Base-by-base conservation (phyloP, 2,329 filamentous ascomycete species). In the Immersiporthe knoxdaviesiana region DNA sequence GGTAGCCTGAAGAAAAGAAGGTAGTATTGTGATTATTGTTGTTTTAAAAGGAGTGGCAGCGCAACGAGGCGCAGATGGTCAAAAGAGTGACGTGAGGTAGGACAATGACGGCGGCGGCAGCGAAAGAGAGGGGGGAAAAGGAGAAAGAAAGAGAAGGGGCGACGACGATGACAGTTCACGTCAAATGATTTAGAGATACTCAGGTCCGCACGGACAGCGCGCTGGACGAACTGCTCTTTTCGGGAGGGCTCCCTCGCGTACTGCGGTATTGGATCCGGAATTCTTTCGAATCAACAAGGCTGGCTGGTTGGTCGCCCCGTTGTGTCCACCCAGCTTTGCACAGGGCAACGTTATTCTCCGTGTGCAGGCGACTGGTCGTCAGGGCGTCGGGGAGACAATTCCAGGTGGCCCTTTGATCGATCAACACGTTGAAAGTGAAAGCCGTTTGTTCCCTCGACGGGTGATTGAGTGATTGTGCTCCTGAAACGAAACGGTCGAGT, bases 31-130 rank as follows among this genome's bases (percentile, higher is more conserved):
- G 35, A 66, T 30, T 59, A 16, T 59, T 59, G 4, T 47, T 32
- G 14, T 47, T 47, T 66, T 27, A 66, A 47, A 66, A 66, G 30
- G 64, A 66, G 64, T 66, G 64, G 58, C 64, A 60, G 64, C 64
- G 64, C 64, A 66, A 35, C 63, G 32, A 60, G 56, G 64, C 56
- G 64, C 64, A 52, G 39, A n/a, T 62, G 8, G 21, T 52, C 54
- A 47, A 60, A 66, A 30, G 64, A 66, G 64, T 50, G 64, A 60
- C 54, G 35, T 27, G 56, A 58, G 50, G 64, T 66, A 41, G 54
- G 41, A 66, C 52, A 54, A 32, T 44, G 59, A 52, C 32, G 64
- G 64, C 56, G 37, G 64, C 44, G 63, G 63, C 63, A 35, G 37
- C 37, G n/a, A 65, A 39, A 52, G 24, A 32, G 18, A 16, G 18